These are phyloP conservation scores for Gossypium herbaceum DNA, from an alignment of 345 rosid genomes.

Conservation along the genomic window DNA sequence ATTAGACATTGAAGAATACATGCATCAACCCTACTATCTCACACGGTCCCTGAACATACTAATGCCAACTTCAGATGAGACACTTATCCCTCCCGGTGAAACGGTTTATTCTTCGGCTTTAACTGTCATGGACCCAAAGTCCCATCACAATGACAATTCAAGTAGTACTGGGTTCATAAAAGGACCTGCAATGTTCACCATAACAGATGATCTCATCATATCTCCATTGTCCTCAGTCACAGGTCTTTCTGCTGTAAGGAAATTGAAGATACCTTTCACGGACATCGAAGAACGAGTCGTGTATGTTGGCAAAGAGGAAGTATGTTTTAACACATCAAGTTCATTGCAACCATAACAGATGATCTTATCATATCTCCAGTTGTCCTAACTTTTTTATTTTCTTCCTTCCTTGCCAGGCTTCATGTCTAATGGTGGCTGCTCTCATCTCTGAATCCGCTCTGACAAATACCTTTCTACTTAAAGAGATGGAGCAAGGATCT, in stretches of 20 bases:
- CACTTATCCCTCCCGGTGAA: background rate
- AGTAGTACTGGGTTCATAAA: slow-evolving; percentile 13
- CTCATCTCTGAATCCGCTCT: slow-evolving; percentile 18
- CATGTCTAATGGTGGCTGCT: background rate
- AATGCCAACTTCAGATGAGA: background rate
- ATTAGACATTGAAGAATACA: slow-evolving; percentile 12
- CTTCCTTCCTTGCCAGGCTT: background rate
- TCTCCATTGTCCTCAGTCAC: slow-evolving; percentile 18
- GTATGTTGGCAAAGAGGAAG: slow-evolving; percentile 22
- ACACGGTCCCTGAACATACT: too few species aligned
- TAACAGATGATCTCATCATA: slow-evolving; percentile 20
- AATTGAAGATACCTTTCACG: slow-evolving; percentile 14
- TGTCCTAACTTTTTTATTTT: too few species aligned
- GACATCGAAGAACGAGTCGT: slow-evolving; percentile 16
- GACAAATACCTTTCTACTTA: slow-evolving; percentile 1
- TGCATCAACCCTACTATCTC: background rate
- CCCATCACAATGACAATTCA: background rate
- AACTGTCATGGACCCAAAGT: slow-evolving; percentile 18
- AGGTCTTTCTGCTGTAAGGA: slow-evolving; percentile 3
- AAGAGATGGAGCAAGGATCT: background rate
- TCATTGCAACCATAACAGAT: too few species aligned
- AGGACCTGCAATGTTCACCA: slow-evolving; percentile 18
- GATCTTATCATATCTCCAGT: too few species aligned
- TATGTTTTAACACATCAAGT: background rate
- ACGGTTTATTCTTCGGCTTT: background rate